Evolutionary conservation across 257 asterid species (phyloP), one percentile per base, ranked within the genome.

Genomic region (Verbena officinalis): DNA sequence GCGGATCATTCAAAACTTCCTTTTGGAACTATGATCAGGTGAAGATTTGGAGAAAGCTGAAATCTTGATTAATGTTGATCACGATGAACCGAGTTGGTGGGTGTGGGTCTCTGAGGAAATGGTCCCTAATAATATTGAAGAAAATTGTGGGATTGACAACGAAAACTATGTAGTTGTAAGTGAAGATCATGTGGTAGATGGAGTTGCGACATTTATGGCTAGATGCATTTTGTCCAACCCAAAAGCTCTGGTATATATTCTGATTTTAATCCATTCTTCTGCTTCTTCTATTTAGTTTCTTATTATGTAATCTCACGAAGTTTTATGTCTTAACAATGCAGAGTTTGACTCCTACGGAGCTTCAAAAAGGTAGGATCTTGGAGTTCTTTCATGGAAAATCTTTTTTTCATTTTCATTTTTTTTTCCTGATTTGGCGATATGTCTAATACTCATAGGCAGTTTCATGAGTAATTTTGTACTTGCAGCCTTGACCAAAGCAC

Each of bases 1-100:
- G 53, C 58, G 62, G 42, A 19, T 43, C 54, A 39, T 52, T 53
- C 49, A 33, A 40, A 36, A 8, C 39, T 52, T 52, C 38, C 46
- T 54, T 39, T 21, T 39, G 59, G 40, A 56, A 66, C 70, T 50
- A 63, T 77, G 52, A 64, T 67, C 67, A 86, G 95, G 68, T 31
- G 76, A 21, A 16, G 97, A 92, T 75, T 27, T 66, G 68, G 89
- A 83, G 77, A 77, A 77, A 31, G 81, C 81, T 15, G 98, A 84
- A 55, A 75, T 81, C 59, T 79, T 90, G 68, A 77, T 90, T 33
- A 78, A 85, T 59, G 76, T 81, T 23, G 95, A 78, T 60, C 85
- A 73, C 9, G 89, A 87, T 69, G 87, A 87, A 57, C 95, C 99
- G 7, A 93, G 95, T 75, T 83, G 96, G 92, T 93, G 99, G 96